Percentiles rank a stretch among this genome's conserved stretches.
Conservation (phyloP, 2,329 filamentous ascomycete species). For the Beauveria sp. region DNA sequence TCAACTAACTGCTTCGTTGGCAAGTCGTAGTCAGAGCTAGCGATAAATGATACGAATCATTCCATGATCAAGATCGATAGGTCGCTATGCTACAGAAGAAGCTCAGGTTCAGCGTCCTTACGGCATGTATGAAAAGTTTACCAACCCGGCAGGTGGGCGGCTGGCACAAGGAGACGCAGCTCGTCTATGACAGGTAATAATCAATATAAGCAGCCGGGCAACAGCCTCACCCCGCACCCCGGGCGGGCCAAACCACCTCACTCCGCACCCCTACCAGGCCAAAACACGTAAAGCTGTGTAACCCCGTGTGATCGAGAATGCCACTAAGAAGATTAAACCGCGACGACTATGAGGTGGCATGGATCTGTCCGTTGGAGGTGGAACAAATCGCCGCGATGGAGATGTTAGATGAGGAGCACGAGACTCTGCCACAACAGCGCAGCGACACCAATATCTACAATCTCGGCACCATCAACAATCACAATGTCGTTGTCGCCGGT, state of each 20-base stretch:
- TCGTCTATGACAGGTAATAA: background rate
- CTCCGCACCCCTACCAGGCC: background rate
- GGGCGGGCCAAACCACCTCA: background rate
- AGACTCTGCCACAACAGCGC: conserved; percentile 10
- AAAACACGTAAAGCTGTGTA: background rate
- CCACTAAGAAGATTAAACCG: conserved; percentile 11
- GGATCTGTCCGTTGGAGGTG: conserved; percentile 21
- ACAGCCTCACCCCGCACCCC: background rate
- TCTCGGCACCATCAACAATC: conserved; percentile 21
- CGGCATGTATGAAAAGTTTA: background rate
- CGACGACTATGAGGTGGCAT: conserved; percentile 20
- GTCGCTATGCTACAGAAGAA: background rate
- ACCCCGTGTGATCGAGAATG: conserved; percentile 16
- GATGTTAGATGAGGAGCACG: conserved; percentile 21
- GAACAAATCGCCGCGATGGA: conserved; percentile 19
- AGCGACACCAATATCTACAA: conserved; percentile 19
- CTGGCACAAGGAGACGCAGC: background rate
- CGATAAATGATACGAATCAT: too few species aligned
- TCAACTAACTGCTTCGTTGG: too few species aligned
- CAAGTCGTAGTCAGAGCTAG: too few species aligned
- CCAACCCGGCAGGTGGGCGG: background rate
- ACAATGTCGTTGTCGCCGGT: conserved; percentile 25
- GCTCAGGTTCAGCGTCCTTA: background rate
- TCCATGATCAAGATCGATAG: too few species aligned
- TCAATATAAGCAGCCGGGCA: background rate